Percentiles rank a stretch among this genome's conserved stretches.
Evolutionary conservation across 2,329 filamentous ascomycete species (phyloP).

Genomic region (Penicillium occitanis): DNA sequence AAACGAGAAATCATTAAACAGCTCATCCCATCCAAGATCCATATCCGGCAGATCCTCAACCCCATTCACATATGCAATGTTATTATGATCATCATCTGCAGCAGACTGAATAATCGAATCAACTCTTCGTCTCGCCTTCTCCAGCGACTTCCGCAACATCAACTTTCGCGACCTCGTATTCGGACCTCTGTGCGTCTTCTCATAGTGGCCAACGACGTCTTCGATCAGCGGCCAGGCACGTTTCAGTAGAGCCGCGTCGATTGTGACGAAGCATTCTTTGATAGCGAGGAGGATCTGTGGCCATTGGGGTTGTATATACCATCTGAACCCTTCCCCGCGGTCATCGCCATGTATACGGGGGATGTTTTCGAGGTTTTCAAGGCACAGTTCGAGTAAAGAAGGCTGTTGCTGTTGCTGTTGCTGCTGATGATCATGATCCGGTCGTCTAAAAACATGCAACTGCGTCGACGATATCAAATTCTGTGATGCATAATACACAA

Average conservation of each 20-base stretch:
- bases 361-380: conserved; percentile 28
- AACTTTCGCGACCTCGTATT: background rate
- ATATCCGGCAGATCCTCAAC: background rate
- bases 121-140: conserved; percentile 9
- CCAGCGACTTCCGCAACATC: conserved; percentile 2
- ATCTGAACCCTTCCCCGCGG: conserved; percentile 33
- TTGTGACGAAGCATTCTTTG: conserved; percentile 31
- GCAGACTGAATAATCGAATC: conserved; percentile 6
- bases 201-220: conserved; percentile 15
- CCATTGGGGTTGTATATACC: conserved; percentile 32
- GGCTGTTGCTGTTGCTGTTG: background rate
- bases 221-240: conserved; percentile 33
- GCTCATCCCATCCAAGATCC: conserved; percentile 11
- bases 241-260: conserved; percentile 24
- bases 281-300: conserved; percentile 31
- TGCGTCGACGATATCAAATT: conserved; percentile 26
- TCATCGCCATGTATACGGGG: conserved; percentile 30
- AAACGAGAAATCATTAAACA: conserved; percentile 11
- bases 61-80: background rate
- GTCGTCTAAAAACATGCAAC: conserved; percentile 21
- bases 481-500: conserved; percentile 30
- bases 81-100: background rate
- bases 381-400: conserved; percentile 22
- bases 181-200: background rate
- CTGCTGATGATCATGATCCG: background rate